Percentiles rank a stretch among this genome's conserved stretches.
phyloP scores from a whole-genome alignment of 1,284 basidiomycete species.

The Heterobasidion parviporum region DNA sequence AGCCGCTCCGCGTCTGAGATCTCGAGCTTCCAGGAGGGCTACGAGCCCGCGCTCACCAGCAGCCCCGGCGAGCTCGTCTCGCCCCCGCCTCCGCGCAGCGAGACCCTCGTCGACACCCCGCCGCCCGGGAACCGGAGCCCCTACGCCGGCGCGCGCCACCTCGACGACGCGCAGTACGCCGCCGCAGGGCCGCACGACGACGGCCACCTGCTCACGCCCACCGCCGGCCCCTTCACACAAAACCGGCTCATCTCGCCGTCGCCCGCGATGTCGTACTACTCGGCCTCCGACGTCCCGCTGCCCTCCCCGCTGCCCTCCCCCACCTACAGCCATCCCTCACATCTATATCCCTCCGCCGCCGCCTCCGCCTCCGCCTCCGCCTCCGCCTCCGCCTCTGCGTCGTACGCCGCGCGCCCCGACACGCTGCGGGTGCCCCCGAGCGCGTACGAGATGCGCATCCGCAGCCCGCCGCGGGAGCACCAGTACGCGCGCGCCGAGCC shows the following conservation, averaged over 20 bases:
- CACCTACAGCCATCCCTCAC: slow-evolving; percentile 27
- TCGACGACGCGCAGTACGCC: neutral
- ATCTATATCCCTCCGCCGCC: slow-evolving; percentile 6
- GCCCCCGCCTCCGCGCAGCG: slow-evolving; percentile 12
- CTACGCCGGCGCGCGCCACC: neutral
- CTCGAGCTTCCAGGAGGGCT: slow-evolving; percentile 21
- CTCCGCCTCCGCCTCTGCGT: slow-evolving; percentile 10
- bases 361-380: slow-evolving; percentile 2
- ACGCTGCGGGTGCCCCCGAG: slow-evolving; percentile 4
- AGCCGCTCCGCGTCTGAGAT: slow-evolving; percentile 56
- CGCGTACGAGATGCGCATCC: slow-evolving; percentile 49
- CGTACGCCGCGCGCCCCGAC: slow-evolving; percentile 4
- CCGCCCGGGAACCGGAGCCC: slow-evolving; percentile 1
- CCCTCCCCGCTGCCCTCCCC: slow-evolving; percentile 52
- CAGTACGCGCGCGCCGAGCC: neutral
- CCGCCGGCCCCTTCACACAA: neutral
- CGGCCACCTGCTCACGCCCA: neutral
- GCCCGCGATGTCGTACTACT: slow-evolving; percentile 54
- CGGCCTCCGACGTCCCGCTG: slow-evolving; percentile 54
- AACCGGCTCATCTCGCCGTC: slow-evolving; percentile 14
- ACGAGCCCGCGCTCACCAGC: slow-evolving; percentile 35
- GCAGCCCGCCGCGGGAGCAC: slow-evolving; percentile 18
- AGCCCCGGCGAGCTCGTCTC: slow-evolving; percentile 21
- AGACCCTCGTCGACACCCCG: slow-evolving; percentile 2
- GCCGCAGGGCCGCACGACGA: neutral